A percentile compares a stretch with the other conserved stretches of the same genome.
These are phyloP conservation scores for Elsinoe necatrix DNA, from an alignment of 2,329 filamentous ascomycete species.

Conservation along the genomic window DNA sequence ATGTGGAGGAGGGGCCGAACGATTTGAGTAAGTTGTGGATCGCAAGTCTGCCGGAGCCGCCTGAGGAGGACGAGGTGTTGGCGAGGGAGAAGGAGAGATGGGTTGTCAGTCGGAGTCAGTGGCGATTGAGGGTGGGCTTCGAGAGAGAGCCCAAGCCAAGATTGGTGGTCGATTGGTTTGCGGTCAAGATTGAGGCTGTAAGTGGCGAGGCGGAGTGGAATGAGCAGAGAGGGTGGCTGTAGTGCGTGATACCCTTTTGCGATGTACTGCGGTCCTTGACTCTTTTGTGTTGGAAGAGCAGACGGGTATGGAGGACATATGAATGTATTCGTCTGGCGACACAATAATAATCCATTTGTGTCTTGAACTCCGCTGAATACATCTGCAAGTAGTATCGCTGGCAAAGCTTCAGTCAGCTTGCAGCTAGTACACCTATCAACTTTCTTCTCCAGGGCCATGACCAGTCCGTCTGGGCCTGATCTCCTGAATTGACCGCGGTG, in stretches of 20 bases:
- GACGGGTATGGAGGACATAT: background rate
- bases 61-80: slow-evolving; percentile 7
- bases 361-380: too few relatives aligned
- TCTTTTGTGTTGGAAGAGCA: background rate
- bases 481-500: too few relatives aligned
- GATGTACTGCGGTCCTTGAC: background rate
- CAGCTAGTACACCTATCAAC: too few relatives aligned
- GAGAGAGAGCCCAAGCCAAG: slow-evolving; percentile 2
- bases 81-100: slow-evolving; percentile 5
- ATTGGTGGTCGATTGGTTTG: slow-evolving; percentile 3
- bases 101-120: slow-evolving; percentile 14
- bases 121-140: slow-evolving; percentile 1
- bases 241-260: slow-evolving; percentile 18
- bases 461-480: too few relatives aligned
- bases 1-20: slow-evolving; percentile 12
- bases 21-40: slow-evolving; percentile 13
- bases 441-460: too few relatives aligned
- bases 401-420: too few relatives aligned
- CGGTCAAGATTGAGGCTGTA: slow-evolving; percentile 14
- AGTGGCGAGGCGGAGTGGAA: slow-evolving; percentile 14
- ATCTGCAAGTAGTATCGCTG: too few relatives aligned
- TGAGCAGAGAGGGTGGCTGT: slow-evolving; percentile 9
- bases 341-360: too few relatives aligned
- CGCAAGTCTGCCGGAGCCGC: slow-evolving; percentile 13
- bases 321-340: background rate